These are phyloP conservation scores for Fagus sylvatica DNA, from an alignment of 306 rosid genomes.

Conservation along the genomic window DNA sequence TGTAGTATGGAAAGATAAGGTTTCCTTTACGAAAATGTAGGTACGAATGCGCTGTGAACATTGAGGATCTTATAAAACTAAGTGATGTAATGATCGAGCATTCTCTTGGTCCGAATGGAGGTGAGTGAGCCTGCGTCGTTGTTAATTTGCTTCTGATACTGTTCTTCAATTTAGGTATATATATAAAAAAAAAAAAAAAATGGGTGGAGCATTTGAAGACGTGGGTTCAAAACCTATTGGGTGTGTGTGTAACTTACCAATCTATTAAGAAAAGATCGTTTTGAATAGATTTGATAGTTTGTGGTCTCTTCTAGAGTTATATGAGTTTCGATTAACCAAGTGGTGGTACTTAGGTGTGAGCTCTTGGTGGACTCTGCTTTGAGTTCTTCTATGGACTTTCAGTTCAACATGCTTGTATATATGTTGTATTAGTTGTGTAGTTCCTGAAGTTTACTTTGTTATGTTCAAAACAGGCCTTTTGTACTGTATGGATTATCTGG, in stretches of 20 bases:
- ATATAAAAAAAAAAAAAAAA: too few species aligned
- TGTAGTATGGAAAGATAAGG: slow-evolving; percentile 19
- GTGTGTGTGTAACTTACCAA: too few species aligned
- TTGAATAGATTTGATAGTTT: too few species aligned
- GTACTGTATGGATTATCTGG: slow-evolving; percentile 93
- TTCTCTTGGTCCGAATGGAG: slow-evolving; percentile 95
- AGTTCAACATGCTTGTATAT: slow-evolving; percentile 1
- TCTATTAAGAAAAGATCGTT: too few species aligned
- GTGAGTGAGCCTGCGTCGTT: slow-evolving; percentile 28
- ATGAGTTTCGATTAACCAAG: neutral
- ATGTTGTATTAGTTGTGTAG: slow-evolving; percentile 12
- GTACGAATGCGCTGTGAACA: slow-evolving; percentile 78
- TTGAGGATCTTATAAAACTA: slow-evolving; percentile 77
- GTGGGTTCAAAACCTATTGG: too few species aligned
- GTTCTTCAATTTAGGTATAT: neutral
- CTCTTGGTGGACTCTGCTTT: neutral
- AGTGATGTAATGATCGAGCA: slow-evolving; percentile 86
- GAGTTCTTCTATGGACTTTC: neutral
- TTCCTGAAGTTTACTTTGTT: slow-evolving; percentile 25
- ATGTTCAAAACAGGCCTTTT: slow-evolving; percentile 66
- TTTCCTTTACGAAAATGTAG: slow-evolving; percentile 51
- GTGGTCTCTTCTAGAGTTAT: neutral
- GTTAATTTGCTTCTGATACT: neutral
- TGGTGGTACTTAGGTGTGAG: neutral
- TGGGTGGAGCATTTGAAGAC: too few species aligned